Evolutionary conservation across 805 yeast genomes (phyloP), one percentile per base, ranked within the genome.

Genomic region (Myxozyma udenii): DNA sequence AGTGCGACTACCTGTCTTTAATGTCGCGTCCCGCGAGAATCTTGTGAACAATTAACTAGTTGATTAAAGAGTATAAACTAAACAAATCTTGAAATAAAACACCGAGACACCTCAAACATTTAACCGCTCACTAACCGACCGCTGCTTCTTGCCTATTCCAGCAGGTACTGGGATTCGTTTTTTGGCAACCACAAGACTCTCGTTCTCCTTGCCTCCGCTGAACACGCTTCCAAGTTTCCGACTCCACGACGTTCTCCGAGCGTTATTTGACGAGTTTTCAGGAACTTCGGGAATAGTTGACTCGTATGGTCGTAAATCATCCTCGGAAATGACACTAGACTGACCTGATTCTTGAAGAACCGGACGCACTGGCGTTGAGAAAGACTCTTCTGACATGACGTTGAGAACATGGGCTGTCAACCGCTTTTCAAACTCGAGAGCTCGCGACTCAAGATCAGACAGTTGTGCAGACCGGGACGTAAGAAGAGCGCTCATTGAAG

Each of bases 371-470:
- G 33, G 11, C 14, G 12, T 14, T 30, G 33, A 11, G 12, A 11
- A 14, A 30, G 14, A 30, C 14, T 11, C 14, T 30, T 14, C 11
- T 11, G 14, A 14, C 14, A 11, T 11, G 26, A 30, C 48, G 4
- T 41, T n/a, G n/a, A 51, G 16, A 4, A 54, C 25, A 40, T 43
- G 56, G 6, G 63, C 56, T 22, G 60, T 46, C 32, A 70, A 48
- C 41, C 62, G 61, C 2, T 51, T 49, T 37, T 64, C 60, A 28
- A 70, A 58, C 7, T 35, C 46, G 7, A 53, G 59, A 30, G 64
- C 68, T 16, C 72, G 66, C 3, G 56, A 46, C 30, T 65, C 66
- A 7, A 73, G 53, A 12, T 51, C 24, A 36, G 59, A 61, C 36
- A 71, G 60, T 24, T 70, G 66, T 16, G 57, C 56, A 12, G 62